Percentiles rank a stretch among this genome's conserved stretches.
These are phyloP conservation scores for Amphicarpaea edgeworthii DNA, from an alignment of 306 rosid species.

Conservation along the genomic window DNA sequence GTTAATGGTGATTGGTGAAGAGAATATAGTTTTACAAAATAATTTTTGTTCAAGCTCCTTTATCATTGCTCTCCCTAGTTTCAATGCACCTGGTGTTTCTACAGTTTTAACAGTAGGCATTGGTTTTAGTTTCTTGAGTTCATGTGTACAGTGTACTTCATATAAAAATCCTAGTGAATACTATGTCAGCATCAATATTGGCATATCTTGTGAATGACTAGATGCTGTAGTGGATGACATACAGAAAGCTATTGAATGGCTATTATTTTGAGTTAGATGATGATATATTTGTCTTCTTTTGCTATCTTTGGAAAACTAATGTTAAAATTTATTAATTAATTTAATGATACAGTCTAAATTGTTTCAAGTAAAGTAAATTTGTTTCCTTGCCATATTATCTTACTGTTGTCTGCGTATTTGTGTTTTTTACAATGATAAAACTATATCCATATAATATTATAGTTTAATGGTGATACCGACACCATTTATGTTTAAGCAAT, in stretches of 20 bases:
- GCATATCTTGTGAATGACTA: slow-evolving; percentile 6
- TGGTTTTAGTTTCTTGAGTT: slow-evolving; percentile 1
- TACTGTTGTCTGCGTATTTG: not conserved
- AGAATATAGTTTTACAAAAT: not conserved
- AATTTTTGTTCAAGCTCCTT: not conserved
- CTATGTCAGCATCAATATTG: slow-evolving; percentile 1
- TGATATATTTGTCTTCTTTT: slow-evolving; percentile 2
- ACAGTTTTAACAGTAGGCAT: not conserved
- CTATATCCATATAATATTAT: too few species aligned
- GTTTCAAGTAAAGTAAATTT: not conserved
- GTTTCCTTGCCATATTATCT: not conserved
- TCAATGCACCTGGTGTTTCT: not conserved
- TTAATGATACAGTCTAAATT: not conserved
- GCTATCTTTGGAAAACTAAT: not conserved
- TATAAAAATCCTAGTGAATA: not conserved
- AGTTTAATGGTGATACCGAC: too few species aligned
- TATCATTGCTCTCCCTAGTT: not conserved
- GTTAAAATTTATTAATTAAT: not conserved
- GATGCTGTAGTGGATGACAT: not conserved
- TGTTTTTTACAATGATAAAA: not conserved
- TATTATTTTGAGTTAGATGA: not conserved
- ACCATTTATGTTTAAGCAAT: too few species aligned
- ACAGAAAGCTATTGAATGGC: not conserved
- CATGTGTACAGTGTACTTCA: not conserved
- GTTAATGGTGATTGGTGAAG: not conserved